Base-by-base conservation (phyloP, 2,329 filamentous ascomycete genomes). In the Trichoderma simmonsii region DNA sequence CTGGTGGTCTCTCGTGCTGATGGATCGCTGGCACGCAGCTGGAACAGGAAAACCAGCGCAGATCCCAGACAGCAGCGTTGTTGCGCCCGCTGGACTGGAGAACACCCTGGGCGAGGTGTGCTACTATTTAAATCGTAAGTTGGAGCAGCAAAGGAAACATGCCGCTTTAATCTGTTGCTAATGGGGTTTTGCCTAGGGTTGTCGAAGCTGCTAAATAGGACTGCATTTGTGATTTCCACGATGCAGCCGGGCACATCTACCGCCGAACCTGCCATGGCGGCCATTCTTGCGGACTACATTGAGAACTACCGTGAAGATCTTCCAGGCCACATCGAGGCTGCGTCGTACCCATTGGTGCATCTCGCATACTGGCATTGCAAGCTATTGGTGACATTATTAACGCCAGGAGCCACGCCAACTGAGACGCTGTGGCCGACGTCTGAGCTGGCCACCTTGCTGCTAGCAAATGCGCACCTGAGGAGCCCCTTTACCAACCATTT, bases 21-120 rank as follows among this genome's bases (percentile, higher is more conserved):
- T 94, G 74, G 92, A 94, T 77, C 87, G 91, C 18, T 94, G 91
- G 90, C 89, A 93, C 77, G 90, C 92, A 4, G 86, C 89, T n/a
- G 90, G 89, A 26, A 91, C 87, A 5, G 89, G 88, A 14, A 89
- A 86, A 73, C 89, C 90, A 1, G 75, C 89, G 14, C 84, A 90
- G 72, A 89, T 94, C 71, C 88, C 88, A 2, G 88, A 92, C 75
- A 86, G 87, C 73, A 88, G 85, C 67, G 85, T 90, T 7, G 86
- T 91, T 15, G 81, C 91, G 28, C 82, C 87, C 6, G 85, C 87
- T 1, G 88, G 89, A 61, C 85, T 94, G 71, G 86, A 87, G 73
- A 80, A 82, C 18, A 79, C 91, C 8, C 82, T 93, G 4, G 91
- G 91, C 43, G 88, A 91, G 61, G 84, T 85, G 24, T 86, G 88